phyloP scores from a whole-genome alignment of 2,329 filamentous ascomycete genomes.

The Alternaria sp. region DNA sequence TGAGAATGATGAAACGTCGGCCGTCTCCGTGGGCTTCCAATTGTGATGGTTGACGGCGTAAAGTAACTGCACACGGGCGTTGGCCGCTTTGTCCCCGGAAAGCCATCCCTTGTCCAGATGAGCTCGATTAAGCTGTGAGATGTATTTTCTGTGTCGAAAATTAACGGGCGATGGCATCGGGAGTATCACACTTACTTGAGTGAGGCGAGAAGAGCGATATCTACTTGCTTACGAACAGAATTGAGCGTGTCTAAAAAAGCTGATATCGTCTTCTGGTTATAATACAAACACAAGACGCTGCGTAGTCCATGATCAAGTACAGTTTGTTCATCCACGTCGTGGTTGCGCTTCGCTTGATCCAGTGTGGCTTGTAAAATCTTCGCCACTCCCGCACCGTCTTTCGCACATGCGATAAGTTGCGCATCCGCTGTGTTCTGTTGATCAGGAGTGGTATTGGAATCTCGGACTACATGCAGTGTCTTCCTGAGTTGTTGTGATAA shows the following conservation, averaged over 20 bases:
- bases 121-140: neutral
- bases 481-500: too few relatives aligned
- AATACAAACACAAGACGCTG: too few relatives aligned
- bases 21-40: neutral
- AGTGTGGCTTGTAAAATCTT: too few relatives aligned
- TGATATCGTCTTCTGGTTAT: too few relatives aligned
- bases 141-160: neutral
- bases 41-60: neutral
- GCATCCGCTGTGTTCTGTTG: too few relatives aligned
- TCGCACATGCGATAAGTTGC: too few relatives aligned
- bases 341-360: too few relatives aligned
- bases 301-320: too few relatives aligned
- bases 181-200: slow-evolving; percentile 11
- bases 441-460: too few relatives aligned
- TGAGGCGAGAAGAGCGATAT: slow-evolving; percentile 17
- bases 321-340: too few relatives aligned
- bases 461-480: too few relatives aligned
- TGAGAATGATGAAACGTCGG: neutral
- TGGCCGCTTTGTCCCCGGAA: neutral
- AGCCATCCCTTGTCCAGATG: neutral
- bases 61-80: neutral
- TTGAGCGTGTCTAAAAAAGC: neutral
- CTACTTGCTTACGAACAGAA: slow-evolving; percentile 11
- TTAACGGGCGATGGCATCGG: neutral
- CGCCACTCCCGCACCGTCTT: too few relatives aligned